A percentile compares a stretch with the other conserved stretches of the same genome.
Evolutionary conservation across 768 basidiomycete genomes (phyloP).

Genomic region (Amanita muscaria): DNA sequence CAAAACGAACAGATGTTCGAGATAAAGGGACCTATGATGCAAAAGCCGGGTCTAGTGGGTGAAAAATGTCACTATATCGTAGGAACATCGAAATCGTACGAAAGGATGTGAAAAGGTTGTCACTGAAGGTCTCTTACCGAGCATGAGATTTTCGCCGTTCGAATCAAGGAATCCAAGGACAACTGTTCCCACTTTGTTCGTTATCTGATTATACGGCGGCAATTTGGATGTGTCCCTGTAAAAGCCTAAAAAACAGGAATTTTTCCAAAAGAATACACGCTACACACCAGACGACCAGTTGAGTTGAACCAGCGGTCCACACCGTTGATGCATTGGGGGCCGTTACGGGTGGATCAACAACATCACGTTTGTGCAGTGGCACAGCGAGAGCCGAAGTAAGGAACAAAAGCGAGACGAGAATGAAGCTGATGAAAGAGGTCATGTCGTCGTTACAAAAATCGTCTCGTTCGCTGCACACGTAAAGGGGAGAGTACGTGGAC

Average conservation of each 20-base stretch:
- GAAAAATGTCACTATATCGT: no score
- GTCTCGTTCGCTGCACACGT: slow-evolving; percentile 5
- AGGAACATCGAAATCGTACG: no score
- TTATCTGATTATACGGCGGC: slow-evolving; percentile 35
- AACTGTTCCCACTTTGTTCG: slow-evolving; percentile 41
- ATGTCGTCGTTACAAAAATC: slow-evolving; percentile 15
- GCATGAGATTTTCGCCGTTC: slow-evolving; percentile 43
- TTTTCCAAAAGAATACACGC: neutral
- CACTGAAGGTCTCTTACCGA: slow-evolving; percentile 31
- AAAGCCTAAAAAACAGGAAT: neutral
- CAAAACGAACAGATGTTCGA: no score
- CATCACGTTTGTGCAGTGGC: slow-evolving; percentile 32
- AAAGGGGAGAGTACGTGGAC: slow-evolving; percentile 19
- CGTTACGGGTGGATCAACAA: slow-evolving; percentile 43
- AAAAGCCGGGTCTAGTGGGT: neutral
- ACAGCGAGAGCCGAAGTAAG: slow-evolving; percentile 21
- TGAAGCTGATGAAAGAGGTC: slow-evolving; percentile 21
- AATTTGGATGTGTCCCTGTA: slow-evolving; percentile 43
- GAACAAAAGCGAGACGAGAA: slow-evolving; percentile 22
- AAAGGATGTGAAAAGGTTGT: neutral
- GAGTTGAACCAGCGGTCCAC: slow-evolving; percentile 40
- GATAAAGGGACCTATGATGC: no score
- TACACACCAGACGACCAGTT: slow-evolving; percentile 47
- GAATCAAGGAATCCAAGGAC: slow-evolving; percentile 41
- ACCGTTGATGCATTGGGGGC: slow-evolving; percentile 35